phyloP scores from a whole-genome alignment of 2,329 filamentous ascomycete species.

The Pseudogymnoascus sp. region DNA sequence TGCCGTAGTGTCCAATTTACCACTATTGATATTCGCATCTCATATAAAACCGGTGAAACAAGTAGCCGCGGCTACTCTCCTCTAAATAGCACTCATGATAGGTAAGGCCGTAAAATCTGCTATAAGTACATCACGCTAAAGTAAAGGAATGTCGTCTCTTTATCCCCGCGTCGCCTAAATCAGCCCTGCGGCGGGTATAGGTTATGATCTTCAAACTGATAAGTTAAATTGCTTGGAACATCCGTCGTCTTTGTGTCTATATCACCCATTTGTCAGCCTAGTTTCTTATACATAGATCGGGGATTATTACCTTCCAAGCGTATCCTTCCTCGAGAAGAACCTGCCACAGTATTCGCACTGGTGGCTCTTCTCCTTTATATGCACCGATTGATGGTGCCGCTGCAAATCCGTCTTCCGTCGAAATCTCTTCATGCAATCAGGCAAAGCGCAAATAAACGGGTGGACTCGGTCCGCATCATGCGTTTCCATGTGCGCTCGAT shows the following conservation, averaged over 20 bases:
- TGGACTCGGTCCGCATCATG: slow-evolving; percentile 69
- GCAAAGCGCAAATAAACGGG: slow-evolving; percentile 57
- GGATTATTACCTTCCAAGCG: slow-evolving; percentile 59
- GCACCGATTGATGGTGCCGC: slow-evolving; percentile 57
- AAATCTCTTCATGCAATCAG: slow-evolving; percentile 66
- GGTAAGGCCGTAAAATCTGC: background rate
- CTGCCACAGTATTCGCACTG: slow-evolving; percentile 63
- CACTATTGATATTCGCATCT: background rate
- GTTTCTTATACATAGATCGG: slow-evolving; percentile 9
- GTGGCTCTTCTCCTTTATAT: slow-evolving; percentile 64
- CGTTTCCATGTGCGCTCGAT: slow-evolving; percentile 76
- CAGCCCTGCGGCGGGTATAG: background rate
- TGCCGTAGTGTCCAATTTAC: background rate
- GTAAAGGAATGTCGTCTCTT: background rate
- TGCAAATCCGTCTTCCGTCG: slow-evolving; percentile 74
- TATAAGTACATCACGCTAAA: slow-evolving; percentile 3
- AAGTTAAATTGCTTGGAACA: slow-evolving; percentile 56
- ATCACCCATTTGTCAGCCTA: slow-evolving; percentile 2
- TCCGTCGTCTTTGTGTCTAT: slow-evolving; percentile 68
- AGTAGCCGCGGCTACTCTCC: background rate
- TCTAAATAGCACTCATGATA: slow-evolving; percentile 1
- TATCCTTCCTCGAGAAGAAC: slow-evolving; percentile 73
- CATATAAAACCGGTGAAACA: background rate
- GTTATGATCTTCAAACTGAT: background rate
- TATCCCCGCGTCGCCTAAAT: background rate